A percentile compares a stretch with the other conserved stretches of the same genome.
Conservation (phyloP, 1,284 basidiomycete genomes). For the Boletus calvinii region DNA sequence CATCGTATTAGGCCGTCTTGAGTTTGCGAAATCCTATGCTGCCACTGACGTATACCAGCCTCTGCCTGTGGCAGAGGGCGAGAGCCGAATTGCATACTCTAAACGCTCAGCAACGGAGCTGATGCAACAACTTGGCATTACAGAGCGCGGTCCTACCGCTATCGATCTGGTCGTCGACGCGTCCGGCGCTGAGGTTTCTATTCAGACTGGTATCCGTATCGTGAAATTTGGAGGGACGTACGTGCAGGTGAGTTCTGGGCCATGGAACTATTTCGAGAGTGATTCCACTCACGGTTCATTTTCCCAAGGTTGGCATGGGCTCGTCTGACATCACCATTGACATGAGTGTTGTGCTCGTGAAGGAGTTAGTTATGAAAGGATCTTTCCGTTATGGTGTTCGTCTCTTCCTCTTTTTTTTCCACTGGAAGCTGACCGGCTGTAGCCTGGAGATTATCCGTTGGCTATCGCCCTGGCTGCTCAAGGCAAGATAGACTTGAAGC, state of each 20-base stretch:
- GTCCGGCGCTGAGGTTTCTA: constrained; percentile 86
- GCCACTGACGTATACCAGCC: constrained; percentile 83
- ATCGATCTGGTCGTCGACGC: constrained; percentile 82
- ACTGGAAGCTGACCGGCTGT: constrained; percentile 11
- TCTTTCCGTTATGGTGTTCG: constrained; percentile 85
- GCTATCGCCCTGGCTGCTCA: constrained; percentile 79
- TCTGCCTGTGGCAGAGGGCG: constrained; percentile 58
- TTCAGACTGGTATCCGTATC: constrained; percentile 79
- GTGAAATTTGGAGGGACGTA: constrained; percentile 73
- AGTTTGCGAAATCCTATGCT: constrained; percentile 87
- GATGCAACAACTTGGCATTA: constrained; percentile 56
- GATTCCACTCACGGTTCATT: not conserved
- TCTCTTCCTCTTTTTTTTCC: constrained; percentile 9
- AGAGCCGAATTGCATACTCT: constrained; percentile 69
- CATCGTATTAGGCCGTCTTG: constrained; percentile 78
- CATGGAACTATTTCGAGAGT: not conserved
- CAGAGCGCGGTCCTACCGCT: constrained; percentile 54
- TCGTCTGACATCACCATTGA: constrained; percentile 62
- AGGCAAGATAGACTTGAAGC: constrained; percentile 84
- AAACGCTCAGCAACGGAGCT: constrained; percentile 61
- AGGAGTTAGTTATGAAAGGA: constrained; percentile 81
- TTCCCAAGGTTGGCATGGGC: constrained; percentile 71
- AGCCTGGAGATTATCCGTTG: constrained; percentile 84
- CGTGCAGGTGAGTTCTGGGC: constrained; percentile 51
- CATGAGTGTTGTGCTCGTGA: constrained; percentile 59